Conservation (phyloP, 768 basidiomycete species). For the Xerocomellus intermedius region DNA sequence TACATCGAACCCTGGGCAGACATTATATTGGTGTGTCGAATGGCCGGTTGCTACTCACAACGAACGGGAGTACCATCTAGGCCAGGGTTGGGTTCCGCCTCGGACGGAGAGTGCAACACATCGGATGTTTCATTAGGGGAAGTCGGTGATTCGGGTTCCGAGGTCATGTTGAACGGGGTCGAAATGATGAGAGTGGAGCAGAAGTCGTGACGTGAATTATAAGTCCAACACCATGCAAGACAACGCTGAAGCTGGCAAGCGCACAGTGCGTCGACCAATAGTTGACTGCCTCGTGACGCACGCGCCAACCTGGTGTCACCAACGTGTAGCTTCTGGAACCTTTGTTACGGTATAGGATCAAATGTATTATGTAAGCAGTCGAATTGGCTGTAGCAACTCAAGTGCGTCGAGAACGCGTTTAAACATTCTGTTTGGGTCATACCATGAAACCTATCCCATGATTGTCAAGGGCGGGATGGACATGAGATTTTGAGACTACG, state of each 20-base stretch:
- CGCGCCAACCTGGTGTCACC: not conserved
- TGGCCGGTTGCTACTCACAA: conserved; percentile 51
- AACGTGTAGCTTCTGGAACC: too few relatives aligned
- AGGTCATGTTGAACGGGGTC: conserved; percentile 14
- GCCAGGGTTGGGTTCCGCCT: conserved; percentile 70
- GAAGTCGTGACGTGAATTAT: not conserved
- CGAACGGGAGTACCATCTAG: conserved; percentile 73
- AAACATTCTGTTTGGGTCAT: not conserved
- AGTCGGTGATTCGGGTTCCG: conserved; percentile 28
- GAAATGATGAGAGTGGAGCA: not conserved
- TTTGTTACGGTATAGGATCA: not conserved
- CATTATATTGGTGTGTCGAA: conserved; percentile 6
- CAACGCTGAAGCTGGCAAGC: not conserved
- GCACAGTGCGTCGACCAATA: conserved; percentile 1
- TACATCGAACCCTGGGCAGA: conserved; percentile 76
- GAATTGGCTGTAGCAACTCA: conserved; percentile 3
- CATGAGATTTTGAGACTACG: not conserved
- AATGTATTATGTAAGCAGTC: conserved; percentile 10
- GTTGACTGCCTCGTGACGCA: conserved; percentile 5
- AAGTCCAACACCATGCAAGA: not conserved
- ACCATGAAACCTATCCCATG: conserved; percentile 8
- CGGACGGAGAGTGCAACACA: conserved; percentile 42
- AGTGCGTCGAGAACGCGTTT: not conserved
- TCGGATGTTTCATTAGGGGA: conserved; percentile 67
- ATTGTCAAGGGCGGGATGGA: not conserved